Conservation (phyloP, 139 green algal genomes). For the Zygnema cylindricum region DNA sequence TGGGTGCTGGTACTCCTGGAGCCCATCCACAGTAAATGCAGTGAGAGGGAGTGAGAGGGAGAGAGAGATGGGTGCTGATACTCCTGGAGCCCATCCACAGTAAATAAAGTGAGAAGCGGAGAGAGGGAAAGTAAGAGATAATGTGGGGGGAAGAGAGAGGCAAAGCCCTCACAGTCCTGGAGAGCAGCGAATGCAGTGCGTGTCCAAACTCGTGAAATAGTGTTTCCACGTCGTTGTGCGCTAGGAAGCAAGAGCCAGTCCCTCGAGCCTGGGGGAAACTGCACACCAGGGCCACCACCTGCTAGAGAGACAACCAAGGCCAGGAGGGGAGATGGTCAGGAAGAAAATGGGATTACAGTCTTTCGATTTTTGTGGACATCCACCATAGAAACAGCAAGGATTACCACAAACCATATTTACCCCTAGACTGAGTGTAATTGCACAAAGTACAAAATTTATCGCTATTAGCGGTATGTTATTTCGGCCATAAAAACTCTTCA, state of each 20-base stretch:
- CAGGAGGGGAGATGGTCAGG: conserved; percentile 5
- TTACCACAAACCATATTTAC: not conserved
- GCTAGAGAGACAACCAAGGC: conserved; percentile 26
- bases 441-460: too few relatives aligned
- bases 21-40: not conserved
- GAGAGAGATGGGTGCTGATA: not conserved
- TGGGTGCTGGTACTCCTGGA: not conserved
- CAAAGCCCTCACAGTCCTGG: conserved; percentile 66
- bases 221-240: conserved; percentile 73
- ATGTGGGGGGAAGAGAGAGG: not conserved
- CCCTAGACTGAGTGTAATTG: not conserved
- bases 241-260: conserved; percentile 28
- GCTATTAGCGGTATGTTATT: too few relatives aligned
- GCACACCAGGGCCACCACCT: conserved; percentile 79
- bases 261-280: conserved; percentile 64
- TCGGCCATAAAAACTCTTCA: too few relatives aligned
- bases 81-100: not conserved
- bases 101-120: not conserved
- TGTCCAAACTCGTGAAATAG: conserved; percentile 94
- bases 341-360: conserved; percentile 28
- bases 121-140: not conserved
- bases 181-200: conserved; percentile 84
- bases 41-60: not conserved
- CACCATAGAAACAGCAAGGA: conserved; percentile 64
- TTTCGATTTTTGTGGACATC: conserved; percentile 74